Evolutionary conservation across 129 eudicot species (phyloP), one percentile per base, ranked within the genome.

Genomic region (Scalesia atractyloides): DNA sequence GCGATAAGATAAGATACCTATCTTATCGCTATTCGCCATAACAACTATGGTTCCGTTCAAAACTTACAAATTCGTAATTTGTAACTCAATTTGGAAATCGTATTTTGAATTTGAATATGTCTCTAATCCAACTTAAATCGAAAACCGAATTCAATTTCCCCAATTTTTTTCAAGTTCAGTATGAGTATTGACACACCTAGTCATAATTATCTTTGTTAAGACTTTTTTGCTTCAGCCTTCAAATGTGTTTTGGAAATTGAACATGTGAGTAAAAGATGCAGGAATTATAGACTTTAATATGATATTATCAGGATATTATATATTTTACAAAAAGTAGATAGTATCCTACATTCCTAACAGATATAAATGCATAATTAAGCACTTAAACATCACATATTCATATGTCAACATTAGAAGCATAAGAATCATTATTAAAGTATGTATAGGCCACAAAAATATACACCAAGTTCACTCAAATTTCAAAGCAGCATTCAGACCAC

Each of bases 201-300:
- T 57, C 37, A 22, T 57, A 22, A 22, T 22, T n/a, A 20, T n/a
- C n/a, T 18, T 53, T 9, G 61, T 19, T 7, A 11, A 11, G 64
- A 24, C 16, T 57, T 57, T 57, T 36, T 22, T 12, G 64, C 36
- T 11, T 57, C 2, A 22, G 37, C 64, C 11, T 57, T 57, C 39
- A 57, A 10, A 24, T 22, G 16, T 22, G 3, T 8, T 54, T 19
- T 9, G 7, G 9, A 54, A 4, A 19, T 10, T 56, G 19, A 19
- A 56, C 9, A 58, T 58, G 64, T 24, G 64, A 36, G 64, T 58
- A 22, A 22, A 58, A 58, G 36, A 20, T 58, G 39, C 37, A 58
- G 5, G 39, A 58, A 24, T 12, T 58, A 24, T 11, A 22, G 64
- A 10, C 22, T 56, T 56, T 3, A 30, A 30, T 30, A 2, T 30